phyloP scores from a whole-genome alignment of 2,329 filamentous ascomycete genomes.

The Parastagonospora avenae region DNA sequence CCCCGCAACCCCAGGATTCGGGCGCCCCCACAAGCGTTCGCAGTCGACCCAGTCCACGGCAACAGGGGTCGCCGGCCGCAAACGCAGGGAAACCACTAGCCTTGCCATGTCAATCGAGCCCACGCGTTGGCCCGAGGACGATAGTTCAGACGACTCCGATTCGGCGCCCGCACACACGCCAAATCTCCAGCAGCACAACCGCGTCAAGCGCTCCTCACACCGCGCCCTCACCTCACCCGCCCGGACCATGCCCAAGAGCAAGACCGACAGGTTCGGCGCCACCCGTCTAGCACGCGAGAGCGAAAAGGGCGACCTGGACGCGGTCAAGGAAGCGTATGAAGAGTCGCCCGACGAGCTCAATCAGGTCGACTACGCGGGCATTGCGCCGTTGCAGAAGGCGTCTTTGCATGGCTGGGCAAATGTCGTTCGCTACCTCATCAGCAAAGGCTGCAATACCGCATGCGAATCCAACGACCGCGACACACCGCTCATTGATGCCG shows the following conservation, averaged over 20 bases:
- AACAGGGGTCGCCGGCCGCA: slow-evolving; percentile 36
- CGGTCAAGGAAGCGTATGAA: slow-evolving; percentile 73
- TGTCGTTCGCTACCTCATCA: slow-evolving; percentile 85
- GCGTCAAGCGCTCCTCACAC: slow-evolving; percentile 64
- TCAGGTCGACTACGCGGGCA: slow-evolving; percentile 90
- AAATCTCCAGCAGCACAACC: slow-evolving; percentile 54
- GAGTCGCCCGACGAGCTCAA: slow-evolving; percentile 89
- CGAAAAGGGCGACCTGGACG: slow-evolving; percentile 80
- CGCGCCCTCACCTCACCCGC: slow-evolving; percentile 59
- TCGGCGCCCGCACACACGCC: slow-evolving; percentile 41
- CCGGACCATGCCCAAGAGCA: slow-evolving; percentile 73
- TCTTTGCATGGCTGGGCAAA: slow-evolving; percentile 83
- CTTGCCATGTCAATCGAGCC: slow-evolving; percentile 38
- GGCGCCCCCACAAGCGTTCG: slow-evolving; percentile 45
- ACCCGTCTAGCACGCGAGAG: slow-evolving; percentile 90
- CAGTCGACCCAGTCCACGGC: slow-evolving; percentile 45
- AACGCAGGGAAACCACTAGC: slow-evolving; percentile 39
- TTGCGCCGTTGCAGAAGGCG: slow-evolving; percentile 92
- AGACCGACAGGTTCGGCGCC: slow-evolving; percentile 89
- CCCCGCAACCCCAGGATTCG: slow-evolving; percentile 39
- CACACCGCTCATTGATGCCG: slow-evolving; percentile 92
- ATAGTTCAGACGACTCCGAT: slow-evolving; percentile 42
- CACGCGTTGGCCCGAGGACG: slow-evolving; percentile 42
- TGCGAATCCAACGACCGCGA: slow-evolving; percentile 77
- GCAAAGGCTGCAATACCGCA: slow-evolving; percentile 83